Conservation (phyloP, 345 rosid genomes). For the Corymbia maculata region DNA sequence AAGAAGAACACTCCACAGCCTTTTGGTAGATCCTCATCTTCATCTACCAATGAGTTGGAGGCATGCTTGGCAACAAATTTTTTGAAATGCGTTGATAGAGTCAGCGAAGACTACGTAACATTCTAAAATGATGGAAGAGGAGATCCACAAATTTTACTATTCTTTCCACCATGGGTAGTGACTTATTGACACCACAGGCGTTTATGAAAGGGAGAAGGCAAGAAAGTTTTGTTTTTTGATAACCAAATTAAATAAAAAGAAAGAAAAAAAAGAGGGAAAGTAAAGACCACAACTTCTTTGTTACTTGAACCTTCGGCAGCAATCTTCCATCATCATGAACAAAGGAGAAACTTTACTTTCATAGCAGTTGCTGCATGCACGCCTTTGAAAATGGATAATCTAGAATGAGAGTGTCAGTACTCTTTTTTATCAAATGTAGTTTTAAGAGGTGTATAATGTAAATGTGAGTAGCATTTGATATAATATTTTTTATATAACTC, state of each 20-base stretch:
- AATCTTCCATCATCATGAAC: not conserved
- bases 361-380: not conserved
- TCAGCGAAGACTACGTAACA: not conserved
- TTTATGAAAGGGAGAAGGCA: not conserved
- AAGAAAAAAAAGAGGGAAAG: no score
- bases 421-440: not conserved
- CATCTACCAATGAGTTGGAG: not conserved
- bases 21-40: not conserved
- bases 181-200: not conserved
- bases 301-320: not conserved
- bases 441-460: not conserved
- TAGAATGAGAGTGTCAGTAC: not conserved
- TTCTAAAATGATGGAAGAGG: not conserved
- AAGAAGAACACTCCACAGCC: not conserved
- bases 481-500: not conserved
- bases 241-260: not conserved
- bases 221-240: not conserved
- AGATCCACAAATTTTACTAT: not conserved
- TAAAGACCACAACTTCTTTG: no score
- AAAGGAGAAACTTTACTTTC: not conserved
- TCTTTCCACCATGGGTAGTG: not conserved
- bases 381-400: not conserved
- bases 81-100: not conserved
- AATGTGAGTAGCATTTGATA: no score
- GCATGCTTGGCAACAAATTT: not conserved